Conservation (phyloP, 1,139 yeast species). For the Scheffersomyces lignicola region DNA sequence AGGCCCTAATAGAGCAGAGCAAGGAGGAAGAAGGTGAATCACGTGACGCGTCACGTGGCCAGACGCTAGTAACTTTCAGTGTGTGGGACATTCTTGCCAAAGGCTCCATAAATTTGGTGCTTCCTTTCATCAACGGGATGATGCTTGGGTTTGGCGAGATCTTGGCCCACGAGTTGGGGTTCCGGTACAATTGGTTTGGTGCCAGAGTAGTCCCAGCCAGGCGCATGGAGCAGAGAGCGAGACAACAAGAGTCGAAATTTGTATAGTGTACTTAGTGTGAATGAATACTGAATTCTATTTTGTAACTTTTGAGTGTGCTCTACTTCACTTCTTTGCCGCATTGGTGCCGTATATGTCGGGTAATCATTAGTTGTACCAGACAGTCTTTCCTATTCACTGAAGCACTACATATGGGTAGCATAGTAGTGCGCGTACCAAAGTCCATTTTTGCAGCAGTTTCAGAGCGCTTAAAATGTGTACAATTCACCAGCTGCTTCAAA, state of each 20-base stretch:
- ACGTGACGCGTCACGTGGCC: constrained; percentile 8
- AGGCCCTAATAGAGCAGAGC: constrained; percentile 21
- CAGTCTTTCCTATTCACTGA: neutral
- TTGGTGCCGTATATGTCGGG: neutral
- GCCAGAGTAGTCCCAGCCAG: constrained; percentile 58
- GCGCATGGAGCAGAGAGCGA: constrained; percentile 25
- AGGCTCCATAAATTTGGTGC: constrained; percentile 69
- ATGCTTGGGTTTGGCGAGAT: constrained; percentile 98
- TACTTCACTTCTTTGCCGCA: neutral
- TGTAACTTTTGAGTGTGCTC: no score
- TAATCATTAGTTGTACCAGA: neutral
- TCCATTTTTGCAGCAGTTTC: neutral
- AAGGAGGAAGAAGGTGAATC: constrained; percentile 15
- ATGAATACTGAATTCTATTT: constrained; percentile 4
- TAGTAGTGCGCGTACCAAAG: no score
- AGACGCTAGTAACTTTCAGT: constrained; percentile 12
- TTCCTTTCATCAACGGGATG: constrained; percentile 91
- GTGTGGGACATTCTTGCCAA: constrained; percentile 42
- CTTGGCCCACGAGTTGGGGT: constrained; percentile 89
- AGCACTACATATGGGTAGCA: no score
- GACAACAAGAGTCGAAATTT: constrained; percentile 16
- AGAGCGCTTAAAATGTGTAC: no score
- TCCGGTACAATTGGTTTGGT: constrained; percentile 75
- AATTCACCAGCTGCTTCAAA: no score
- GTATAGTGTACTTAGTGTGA: constrained; percentile 16